Evolutionary conservation across 1,139 yeast genomes (phyloP), one percentile per base, ranked within the genome.

Genomic region (Hyphopichia buzzinii): DNA sequence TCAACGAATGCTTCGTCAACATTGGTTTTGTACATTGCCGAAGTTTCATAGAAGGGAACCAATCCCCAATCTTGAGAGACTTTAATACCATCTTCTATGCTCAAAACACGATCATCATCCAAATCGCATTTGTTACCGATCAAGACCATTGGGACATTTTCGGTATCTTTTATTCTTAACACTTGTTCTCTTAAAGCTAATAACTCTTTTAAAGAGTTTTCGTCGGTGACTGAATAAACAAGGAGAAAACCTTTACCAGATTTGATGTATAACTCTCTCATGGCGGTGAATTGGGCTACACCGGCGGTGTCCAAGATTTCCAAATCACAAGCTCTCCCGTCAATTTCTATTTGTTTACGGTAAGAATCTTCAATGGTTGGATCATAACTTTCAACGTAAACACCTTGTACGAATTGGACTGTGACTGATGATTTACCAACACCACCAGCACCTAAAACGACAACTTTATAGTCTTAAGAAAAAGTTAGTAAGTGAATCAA

Each of bases 41-140:
- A 84, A 4, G 97, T 87, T 65, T 92, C 97, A 60, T 87, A 87
- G 58, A 90, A 92, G 14, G 96, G 90, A 6, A 84, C 92, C 54
- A 82, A 75, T 10, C 94, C 94, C 89, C 96, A 86, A 36, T 77
- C 77, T 48, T 84, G 83, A 34, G 96, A 90, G 17, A 89, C 82
- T 42, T 75, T 76, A 40, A 84, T 81, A 32, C 95, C 96, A 50
- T 88, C 95, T 44, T 81, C 89, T 37, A 81, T 80, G 41, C 82
- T 71, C 34, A 89, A 80, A 30, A 79, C 86, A 43, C 97, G 74
- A 48, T 85, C 92, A 32, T 76, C 79, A 25, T 75, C 78, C 47
- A 88, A 71, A 62, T 89, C 97, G 45, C 89, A 79, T 60, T 89
- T 89, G 62, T 89, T 89, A 39, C 96, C 96, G 29, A 88, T 85